Base-by-base conservation (phyloP, 495 filamentous ascomycete genomes). In the Xylaria venustula region DNA sequence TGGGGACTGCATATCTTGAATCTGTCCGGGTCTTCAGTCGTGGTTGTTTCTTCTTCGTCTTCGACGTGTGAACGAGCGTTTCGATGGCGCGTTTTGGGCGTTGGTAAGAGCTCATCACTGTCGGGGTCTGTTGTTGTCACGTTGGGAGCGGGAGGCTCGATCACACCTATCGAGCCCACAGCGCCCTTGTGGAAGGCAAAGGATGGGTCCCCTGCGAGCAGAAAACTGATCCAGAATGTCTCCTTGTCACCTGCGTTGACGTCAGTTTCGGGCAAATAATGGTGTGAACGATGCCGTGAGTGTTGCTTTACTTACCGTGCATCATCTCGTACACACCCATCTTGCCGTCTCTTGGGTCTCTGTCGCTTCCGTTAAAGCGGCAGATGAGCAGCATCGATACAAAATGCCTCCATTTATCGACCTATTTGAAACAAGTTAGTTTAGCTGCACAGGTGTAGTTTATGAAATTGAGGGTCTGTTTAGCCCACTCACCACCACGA, bases 191-290 rank as follows among this genome's bases (percentile, higher is more conserved):
- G 63, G 50, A 73, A 72, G 6, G 67, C 44, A 52, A 72, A 75
- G 17, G 37, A 40, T 19, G 60, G 14, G 22, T 52, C 62, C 15
- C 66, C 71, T 17, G 60, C 54, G 26, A 75, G 64, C 60, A 71
- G 60, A 46, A 72, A 59, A 1, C 71, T 71, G 41, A 72, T 62
- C 69, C 70, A 73, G 64, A 68, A 75, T 19, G 47, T 70, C 53
- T 74, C 72, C 63, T 73, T 71, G 57, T 73, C 72, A 6, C 60
- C 60, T 62, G 19, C 15, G 0, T 26, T 25, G 30, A 30, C 3
- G 51, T 61, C 4, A 61, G 58, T 45, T 23, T 26, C 9, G n/a
- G 14, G 55, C 8, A 3, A 23, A 46, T 52, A 3, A 19, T 4
- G 23, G 23, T n/a, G 23, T 23, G 25, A 14, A 30, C 7, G 45